phyloP scores from a whole-genome alignment of 129 eudicot genomes.

The Tagetes erecta region DNA sequence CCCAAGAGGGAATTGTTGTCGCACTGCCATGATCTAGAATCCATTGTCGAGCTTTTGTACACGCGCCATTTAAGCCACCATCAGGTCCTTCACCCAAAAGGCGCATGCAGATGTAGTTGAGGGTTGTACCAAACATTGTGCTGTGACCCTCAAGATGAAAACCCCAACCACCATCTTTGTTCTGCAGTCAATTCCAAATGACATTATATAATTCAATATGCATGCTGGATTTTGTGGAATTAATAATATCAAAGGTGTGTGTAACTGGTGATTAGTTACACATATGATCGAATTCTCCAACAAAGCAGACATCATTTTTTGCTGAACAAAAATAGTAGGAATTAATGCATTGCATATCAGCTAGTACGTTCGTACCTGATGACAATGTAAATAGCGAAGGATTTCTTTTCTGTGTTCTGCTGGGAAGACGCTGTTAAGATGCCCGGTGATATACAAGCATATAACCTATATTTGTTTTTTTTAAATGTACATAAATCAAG shows the following conservation, averaged over 20 bases:
- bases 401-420: conserved; percentile 51
- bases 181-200: conserved; percentile 28
- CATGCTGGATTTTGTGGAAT: no score
- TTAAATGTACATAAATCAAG: no score
- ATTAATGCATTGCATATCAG: no score
- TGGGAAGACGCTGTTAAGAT: conserved; percentile 49
- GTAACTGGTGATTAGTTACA: no score
- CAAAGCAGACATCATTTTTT: no score
- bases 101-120: conserved; percentile 60
- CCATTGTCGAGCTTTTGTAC: conserved; percentile 67
- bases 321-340: no score
- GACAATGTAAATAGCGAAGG: conserved; percentile 54
- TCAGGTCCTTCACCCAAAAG: conserved; percentile 62
- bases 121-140: conserved; percentile 61
- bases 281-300: no score
- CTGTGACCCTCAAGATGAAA: conserved; percentile 69
- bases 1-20: conserved; percentile 65
- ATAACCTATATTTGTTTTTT: conserved; percentile 49
- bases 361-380: conserved; percentile 41
- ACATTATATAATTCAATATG: not conserved
- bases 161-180: conserved; percentile 86
- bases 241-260: no score
- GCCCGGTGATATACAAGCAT: conserved; percentile 65
- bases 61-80: conserved; percentile 52
- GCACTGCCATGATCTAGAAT: conserved; percentile 72